Percentiles rank a stretch among this genome's conserved stretches.
Conservation (phyloP, 1,284 basidiomycete species). For the Peniophora sp. region DNA sequence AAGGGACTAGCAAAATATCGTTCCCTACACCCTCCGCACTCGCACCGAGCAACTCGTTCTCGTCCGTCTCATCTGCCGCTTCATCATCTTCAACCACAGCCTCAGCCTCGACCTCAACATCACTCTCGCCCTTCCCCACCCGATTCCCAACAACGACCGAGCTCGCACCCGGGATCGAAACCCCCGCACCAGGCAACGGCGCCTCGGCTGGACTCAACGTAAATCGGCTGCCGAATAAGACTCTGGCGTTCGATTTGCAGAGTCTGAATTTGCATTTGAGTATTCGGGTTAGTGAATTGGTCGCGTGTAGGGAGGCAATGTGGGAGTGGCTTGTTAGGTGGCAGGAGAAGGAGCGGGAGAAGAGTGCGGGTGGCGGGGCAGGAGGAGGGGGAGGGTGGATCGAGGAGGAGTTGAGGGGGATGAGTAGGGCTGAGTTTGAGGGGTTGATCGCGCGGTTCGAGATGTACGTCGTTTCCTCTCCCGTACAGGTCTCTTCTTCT, state of each 20-base stretch:
- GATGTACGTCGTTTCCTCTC: constrained; percentile 34
- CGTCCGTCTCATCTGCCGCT: too few species aligned
- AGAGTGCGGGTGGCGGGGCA: neutral
- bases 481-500: constrained; percentile 3
- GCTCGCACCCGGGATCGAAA: too few species aligned
- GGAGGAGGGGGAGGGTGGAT: constrained; percentile 13
- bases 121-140: too few species aligned
- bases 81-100: too few species aligned
- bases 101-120: too few species aligned
- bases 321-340: constrained; percentile 62
- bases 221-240: constrained; percentile 39
- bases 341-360: constrained; percentile 21
- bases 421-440: constrained; percentile 54
- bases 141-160: too few species aligned
- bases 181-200: neutral
- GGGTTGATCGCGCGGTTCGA: constrained; percentile 45
- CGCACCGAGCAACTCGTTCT: neutral
- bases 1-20: neutral
- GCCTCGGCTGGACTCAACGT: constrained; percentile 1
- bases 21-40: neutral
- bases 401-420: constrained; percentile 31
- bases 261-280: constrained; percentile 53
- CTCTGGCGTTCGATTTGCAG: constrained; percentile 44
- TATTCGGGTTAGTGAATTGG: constrained; percentile 46
- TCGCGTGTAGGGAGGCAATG: constrained; percentile 65